Evolutionary conservation across 2,329 filamentous ascomycete genomes (phyloP), one percentile per base, ranked within the genome.

Genomic region (Diaporthe eres): DNA sequence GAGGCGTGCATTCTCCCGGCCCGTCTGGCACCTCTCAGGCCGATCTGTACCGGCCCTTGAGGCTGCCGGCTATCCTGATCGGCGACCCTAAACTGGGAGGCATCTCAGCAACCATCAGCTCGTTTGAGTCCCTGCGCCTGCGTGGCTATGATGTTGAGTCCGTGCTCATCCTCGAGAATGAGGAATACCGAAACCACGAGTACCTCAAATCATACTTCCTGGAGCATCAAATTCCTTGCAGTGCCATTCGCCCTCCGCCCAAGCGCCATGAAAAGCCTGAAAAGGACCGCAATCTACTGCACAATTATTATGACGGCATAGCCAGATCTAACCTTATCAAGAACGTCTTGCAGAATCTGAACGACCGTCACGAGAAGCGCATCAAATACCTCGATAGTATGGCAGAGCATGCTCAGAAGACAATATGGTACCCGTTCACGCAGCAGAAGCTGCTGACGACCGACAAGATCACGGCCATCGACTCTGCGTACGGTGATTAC

Each of bases 391-490:
- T 97, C 0, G 88, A 92, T 47, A 87, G 85, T 1, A 92, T 96
- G 90, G 85, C 91, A 0, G 81, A 84, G 1, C 86, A 89, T 55
- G 94, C 95, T 0, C 86, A 91, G 74, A 82, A 88, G 13, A 87
- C 86, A 3, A 95, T 97, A 51, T 97, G 95, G 95, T 96, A 96
- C 79, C 95, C 95, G 0, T 97, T 97, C 80, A 96, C 94, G 0
- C 95, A 97, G 79, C 95, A 97, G 77, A 90, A 90, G 55, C 87
- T 89, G 68, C 86, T 94, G 78, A 85, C 87, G 0, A 83, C 90
- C 7, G 84, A 91, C 2, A 90, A 91, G 19, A 94, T 97, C 61
- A 89, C 92, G 0, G 89, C 92, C 0, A 95, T 97, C 74, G 95
- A 97, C 81, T 96, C 94, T 0, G 95, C 95, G 0, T 90, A 93